These are phyloP conservation scores for Clavariopsis aquatica DNA, from an alignment of 495 filamentous ascomycete species.

Conservation along the genomic window DNA sequence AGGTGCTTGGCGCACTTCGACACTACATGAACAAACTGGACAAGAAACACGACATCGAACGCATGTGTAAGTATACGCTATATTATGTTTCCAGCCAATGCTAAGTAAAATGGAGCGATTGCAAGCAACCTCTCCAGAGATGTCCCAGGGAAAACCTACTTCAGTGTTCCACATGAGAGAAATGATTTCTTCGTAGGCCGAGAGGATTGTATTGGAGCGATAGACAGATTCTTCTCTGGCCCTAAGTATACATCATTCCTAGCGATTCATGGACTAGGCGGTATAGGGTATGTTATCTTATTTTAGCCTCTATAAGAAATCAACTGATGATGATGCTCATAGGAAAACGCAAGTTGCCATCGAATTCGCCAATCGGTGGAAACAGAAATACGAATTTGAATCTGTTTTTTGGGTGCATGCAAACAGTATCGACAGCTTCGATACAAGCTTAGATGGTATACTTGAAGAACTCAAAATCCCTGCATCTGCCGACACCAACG, in stretches of 20 bases:
- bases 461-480: conserved; percentile 3
- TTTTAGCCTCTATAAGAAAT: neutral
- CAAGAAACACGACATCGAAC: conserved; percentile 20
- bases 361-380: conserved; percentile 16
- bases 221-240: conserved; percentile 17
- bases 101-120: conserved; percentile 11
- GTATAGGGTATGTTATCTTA: conserved; percentile 6
- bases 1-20: conserved; percentile 10
- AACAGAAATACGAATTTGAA: conserved; percentile 1
- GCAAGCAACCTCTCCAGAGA: conserved; percentile 15
- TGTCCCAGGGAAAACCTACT: conserved; percentile 7
- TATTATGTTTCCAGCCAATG: too few species aligned
- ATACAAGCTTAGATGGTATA: conserved; percentile 7
- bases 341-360: conserved; percentile 20
- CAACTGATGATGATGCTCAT: neutral
- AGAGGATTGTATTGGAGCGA: conserved; percentile 2
- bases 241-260: conserved; percentile 16
- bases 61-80: conserved; percentile 11
- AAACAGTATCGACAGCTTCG: neutral
- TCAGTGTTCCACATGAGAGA: conserved; percentile 15
- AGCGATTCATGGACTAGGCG: conserved; percentile 20
- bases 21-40: conserved; percentile 21
- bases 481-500: conserved; percentile 16
- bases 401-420: conserved; percentile 23
- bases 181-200: conserved; percentile 15